Base-by-base conservation (phyloP, 2,329 filamentous ascomycete genomes). In the Stenocarpella maydis region DNA sequence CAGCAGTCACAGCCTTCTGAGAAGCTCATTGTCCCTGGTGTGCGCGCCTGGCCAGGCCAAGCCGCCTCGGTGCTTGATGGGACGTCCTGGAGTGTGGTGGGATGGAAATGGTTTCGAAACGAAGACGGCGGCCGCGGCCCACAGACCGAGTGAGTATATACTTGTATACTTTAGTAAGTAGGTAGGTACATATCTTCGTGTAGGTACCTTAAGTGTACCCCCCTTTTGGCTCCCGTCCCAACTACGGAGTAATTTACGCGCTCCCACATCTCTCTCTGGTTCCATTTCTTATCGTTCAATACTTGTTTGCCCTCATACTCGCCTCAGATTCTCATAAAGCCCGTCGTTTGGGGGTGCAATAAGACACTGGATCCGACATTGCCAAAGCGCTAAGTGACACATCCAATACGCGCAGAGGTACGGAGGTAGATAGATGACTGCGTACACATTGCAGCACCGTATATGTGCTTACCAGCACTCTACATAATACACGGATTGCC, bases 71-170 rank as follows among this genome's bases (percentile, higher is more conserved):
- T 14, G 43, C 37, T 52, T 49, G 49, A 37, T 39, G 34, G 34
- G 34, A 37, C 41, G 37, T 14, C 26, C 17, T 58, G 64, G 14
- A 15, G 34, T 4, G 31, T 4, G 31, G 9, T 58, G 37, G 21
- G 34, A 26, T 58, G 64, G 14, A 15, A 49, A 67, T 50, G 45
- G 65, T 50, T 55, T 55, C 52, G 65, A 39, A 58, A 49, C 52
- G 58, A 31, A 52, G 37, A 28, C 43, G 65, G 28, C 58, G 28
- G 58, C 58, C 58, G 58, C 58, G 58, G 41, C 43, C 58, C 28
- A 49, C 58, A 63, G 43, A 49, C 43, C 55, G 41, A 63, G 43
- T 19, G 4, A 34, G 31, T n/a, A n/a, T n/a, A n/a, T n/a, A n/a
- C n/a, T n/a, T n/a, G n/a, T n/a, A n/a, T n/a, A n/a, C n/a, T n/a